Conservation (phyloP, 2,329 filamentous ascomycete genomes). For the Monosporascus cannonballus region DNA sequence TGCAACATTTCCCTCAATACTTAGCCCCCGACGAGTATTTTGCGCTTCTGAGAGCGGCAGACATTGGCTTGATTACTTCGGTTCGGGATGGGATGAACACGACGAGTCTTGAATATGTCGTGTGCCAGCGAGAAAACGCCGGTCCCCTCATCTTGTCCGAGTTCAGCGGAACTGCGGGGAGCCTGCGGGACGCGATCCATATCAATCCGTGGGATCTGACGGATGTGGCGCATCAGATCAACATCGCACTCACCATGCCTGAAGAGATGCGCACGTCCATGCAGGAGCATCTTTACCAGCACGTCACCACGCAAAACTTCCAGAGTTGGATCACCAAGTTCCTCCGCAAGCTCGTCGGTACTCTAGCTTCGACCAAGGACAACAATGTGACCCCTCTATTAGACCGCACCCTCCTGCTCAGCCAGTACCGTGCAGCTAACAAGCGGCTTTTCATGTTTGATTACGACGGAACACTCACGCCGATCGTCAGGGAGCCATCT, state of each 20-base stretch:
- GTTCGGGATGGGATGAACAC: constrained; percentile 98
- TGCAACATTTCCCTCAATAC: constrained; percentile 94
- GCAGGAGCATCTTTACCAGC: constrained; percentile 70
- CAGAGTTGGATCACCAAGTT: constrained; percentile 80
- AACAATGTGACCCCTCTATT: constrained; percentile 74
- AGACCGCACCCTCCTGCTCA: constrained; percentile 65
- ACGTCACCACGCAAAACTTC: constrained; percentile 81
- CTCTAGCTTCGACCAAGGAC: constrained; percentile 71
- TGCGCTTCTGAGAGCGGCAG: constrained; percentile 80
- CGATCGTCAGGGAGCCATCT: constrained; percentile 87
- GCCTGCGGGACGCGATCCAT: constrained; percentile 78
- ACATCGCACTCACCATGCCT: constrained; percentile 73
- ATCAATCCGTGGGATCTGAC: constrained; percentile 95
- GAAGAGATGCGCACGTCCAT: constrained; percentile 58
- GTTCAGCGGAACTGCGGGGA: constrained; percentile 90
- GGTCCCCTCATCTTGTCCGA: constrained; percentile 91
- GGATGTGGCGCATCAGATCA: constrained; percentile 77
- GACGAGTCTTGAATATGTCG: constrained; percentile 87
- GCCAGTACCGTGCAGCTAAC: constrained; percentile 66
- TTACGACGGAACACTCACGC: constrained; percentile 94
- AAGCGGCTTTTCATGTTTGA: constrained; percentile 97
- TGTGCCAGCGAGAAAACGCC: constrained; percentile 82
- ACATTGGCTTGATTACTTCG: constrained; percentile 91
- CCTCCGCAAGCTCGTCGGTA: constrained; percentile 70
- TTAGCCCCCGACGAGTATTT: constrained; percentile 88